These are phyloP conservation scores for Grammothele lineata DNA, from an alignment of 768 basidiomycete species.

Conservation along the genomic window DNA sequence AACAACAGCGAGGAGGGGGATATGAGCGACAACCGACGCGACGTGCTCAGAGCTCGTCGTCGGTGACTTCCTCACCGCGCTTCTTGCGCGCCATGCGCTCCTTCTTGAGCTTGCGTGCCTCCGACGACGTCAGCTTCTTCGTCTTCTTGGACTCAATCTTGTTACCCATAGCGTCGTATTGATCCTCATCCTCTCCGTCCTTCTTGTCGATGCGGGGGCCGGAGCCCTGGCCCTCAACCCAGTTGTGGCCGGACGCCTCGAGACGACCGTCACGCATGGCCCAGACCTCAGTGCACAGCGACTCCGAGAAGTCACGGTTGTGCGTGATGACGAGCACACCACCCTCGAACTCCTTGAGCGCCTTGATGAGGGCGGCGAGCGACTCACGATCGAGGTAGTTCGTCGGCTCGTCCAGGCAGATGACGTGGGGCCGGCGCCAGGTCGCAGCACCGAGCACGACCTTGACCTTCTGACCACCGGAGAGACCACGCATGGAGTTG, in stretches of 20 bases:
- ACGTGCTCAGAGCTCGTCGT: constrained; percentile 48
- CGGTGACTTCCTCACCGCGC: constrained; percentile 71
- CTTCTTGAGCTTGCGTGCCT: constrained; percentile 93
- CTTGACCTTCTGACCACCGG: constrained; percentile 99
- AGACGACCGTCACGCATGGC: constrained; percentile 97
- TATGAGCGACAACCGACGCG: constrained; percentile 12
- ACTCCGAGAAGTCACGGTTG: constrained; percentile 99
- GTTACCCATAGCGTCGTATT: constrained; percentile 98
- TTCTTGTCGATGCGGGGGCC: constrained; percentile 94
- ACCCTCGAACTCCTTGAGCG: constrained; percentile 96
- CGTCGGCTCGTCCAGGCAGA: constrained; percentile 96
- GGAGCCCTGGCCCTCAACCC: constrained; percentile 98
- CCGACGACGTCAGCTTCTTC: constrained; percentile 81
- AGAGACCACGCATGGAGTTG: constrained; percentile 98
- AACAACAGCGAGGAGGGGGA: constrained; percentile 14
- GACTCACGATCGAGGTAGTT: constrained; percentile 99
- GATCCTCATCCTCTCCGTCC: constrained; percentile 84
- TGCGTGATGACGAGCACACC: constrained; percentile 98
- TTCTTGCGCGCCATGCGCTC: constrained; percentile 90
- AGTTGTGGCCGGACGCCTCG: constrained; percentile 97
- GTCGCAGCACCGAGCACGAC: constrained; percentile 97
- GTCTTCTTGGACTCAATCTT: constrained; percentile 82
- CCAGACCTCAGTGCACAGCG: constrained; percentile 97
- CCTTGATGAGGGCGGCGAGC: constrained; percentile 96
- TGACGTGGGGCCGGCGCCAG: constrained; percentile 97